phyloP scores from a whole-genome alignment of 2,329 filamentous ascomycete species.

The Mycocentrospora acerina region DNA sequence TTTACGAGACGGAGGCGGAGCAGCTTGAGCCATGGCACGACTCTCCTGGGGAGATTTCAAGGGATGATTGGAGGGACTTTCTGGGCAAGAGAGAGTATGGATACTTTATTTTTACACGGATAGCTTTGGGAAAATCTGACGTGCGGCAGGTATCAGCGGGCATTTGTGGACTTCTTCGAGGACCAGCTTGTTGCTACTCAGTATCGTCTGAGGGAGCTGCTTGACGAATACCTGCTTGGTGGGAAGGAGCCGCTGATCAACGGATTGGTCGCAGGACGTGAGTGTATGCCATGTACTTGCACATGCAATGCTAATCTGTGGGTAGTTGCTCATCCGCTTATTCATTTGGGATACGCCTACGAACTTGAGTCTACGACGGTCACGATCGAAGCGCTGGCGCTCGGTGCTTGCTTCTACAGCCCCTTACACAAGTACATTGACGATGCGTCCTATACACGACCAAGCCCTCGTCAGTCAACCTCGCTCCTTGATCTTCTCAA shows the following conservation, averaged over 20 bases:
- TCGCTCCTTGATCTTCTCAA: conserved; percentile 69
- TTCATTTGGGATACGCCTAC: conserved; percentile 91
- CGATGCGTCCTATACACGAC: conserved; percentile 68
- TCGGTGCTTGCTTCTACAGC: conserved; percentile 63
- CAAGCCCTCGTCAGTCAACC: conserved; percentile 52
- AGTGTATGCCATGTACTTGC: conserved; percentile 37
- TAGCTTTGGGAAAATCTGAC: conserved; percentile 10
- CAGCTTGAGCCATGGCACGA: conserved; percentile 77
- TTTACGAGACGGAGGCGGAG: conserved; percentile 77
- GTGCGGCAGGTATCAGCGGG: conserved; percentile 70
- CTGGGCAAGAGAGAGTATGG: conserved; percentile 69
- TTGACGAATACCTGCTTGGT: conserved; percentile 73
- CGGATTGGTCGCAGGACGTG: conserved; percentile 76
- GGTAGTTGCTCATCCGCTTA: conserved; percentile 83
- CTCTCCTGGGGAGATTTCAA: conserved; percentile 79
- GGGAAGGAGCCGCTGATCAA: conserved; percentile 78
- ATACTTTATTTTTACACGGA: neutral
- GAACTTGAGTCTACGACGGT: conserved; percentile 84
- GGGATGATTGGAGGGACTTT: conserved; percentile 83
- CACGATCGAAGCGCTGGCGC: conserved; percentile 81
- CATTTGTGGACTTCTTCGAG: conserved; percentile 93
- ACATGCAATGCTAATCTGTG: conserved; percentile 8
- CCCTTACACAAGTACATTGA: conserved; percentile 66
- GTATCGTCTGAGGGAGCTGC: conserved; percentile 82
- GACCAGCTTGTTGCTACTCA: conserved; percentile 75